These are phyloP conservation scores for Mycena albidolilacea DNA, from an alignment of 768 basidiomycete genomes.

Conservation along the genomic window DNA sequence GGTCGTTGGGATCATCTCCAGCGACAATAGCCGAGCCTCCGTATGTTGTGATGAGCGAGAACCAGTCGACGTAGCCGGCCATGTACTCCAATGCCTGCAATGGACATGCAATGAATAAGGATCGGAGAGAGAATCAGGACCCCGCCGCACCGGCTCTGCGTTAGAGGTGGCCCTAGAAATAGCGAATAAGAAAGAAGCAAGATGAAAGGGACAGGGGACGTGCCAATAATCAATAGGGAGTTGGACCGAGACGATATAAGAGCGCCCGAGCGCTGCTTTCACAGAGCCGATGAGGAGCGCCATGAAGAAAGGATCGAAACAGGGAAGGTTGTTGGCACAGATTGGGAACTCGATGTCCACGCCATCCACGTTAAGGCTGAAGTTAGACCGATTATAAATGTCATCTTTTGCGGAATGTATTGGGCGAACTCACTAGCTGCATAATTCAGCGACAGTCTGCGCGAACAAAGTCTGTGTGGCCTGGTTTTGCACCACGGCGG, in stretches of 20 bases:
- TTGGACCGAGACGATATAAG: background rate
- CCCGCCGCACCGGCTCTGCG: too few species aligned
- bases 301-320: background rate
- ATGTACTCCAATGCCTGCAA: background rate
- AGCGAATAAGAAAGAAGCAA: background rate
- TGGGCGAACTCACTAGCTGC: background rate
- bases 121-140: background rate
- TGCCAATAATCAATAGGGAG: background rate
- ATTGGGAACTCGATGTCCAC: background rate
- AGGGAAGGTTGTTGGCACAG: background rate
- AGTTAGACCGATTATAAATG: background rate
- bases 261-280: background rate
- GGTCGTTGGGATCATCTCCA: background rate
- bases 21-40: background rate
- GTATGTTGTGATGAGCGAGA: background rate
- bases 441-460: background rate
- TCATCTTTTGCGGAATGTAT: background rate
- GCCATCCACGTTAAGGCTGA: background rate
- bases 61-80: background rate
- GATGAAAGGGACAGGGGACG: background rate
- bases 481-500: background rate
- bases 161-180: too few species aligned
- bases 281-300: background rate
- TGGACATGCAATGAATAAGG: background rate
- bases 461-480: background rate